Evolutionary conservation across 2,329 filamentous ascomycete species (phyloP), one percentile per base, ranked within the genome.

Genomic region (Aspergillus ibericus): DNA sequence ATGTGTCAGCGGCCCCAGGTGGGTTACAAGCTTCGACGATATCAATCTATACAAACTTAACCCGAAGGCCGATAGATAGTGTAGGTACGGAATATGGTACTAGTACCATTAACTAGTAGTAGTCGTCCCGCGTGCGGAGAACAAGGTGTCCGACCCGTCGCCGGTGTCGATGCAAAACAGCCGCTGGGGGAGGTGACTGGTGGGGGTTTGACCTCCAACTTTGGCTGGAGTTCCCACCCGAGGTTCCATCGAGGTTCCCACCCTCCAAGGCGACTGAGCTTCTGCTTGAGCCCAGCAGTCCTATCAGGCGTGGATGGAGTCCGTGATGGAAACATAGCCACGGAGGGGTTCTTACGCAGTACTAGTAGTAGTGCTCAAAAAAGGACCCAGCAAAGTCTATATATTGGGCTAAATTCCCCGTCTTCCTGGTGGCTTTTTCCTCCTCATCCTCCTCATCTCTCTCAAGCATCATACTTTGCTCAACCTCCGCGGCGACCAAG

Each of bases 351-450:
- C 18, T 25, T 25, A 25, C 22, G 22, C 22, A 25, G 22, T 25
- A 25, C 3, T 25, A 25, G 20, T 42, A 20, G 38, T 42, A 15
- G 16, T 42, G 38, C 38, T 42, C 38, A 42, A 22, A 13, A 42
- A 42, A 22, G 42, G 22, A 47, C 50, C 44, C 56, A 49, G 53
- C 10, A 13, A 54, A 29, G 18, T 46, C 55, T 66, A 66, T 66
- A 66, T 64, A 66, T 63, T 66, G 12, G 52, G 53, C 35, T 44
- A 44, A 55, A 53, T 59, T 62, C 59, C 62, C 59, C 53, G 35
- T 48, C 40, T 59, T 55, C 18, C 46, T 36, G 29, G 7, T 20
- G 27, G 36, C 38, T 32, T 60, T 58, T 38, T 32, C 35, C 38
- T 51, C 47, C 50, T 54, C 53, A 55, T 56, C 47, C 10, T 55